Evolutionary conservation across 441 rosid species (phyloP).

Genomic region (Dalechampia spathulata): DNA sequence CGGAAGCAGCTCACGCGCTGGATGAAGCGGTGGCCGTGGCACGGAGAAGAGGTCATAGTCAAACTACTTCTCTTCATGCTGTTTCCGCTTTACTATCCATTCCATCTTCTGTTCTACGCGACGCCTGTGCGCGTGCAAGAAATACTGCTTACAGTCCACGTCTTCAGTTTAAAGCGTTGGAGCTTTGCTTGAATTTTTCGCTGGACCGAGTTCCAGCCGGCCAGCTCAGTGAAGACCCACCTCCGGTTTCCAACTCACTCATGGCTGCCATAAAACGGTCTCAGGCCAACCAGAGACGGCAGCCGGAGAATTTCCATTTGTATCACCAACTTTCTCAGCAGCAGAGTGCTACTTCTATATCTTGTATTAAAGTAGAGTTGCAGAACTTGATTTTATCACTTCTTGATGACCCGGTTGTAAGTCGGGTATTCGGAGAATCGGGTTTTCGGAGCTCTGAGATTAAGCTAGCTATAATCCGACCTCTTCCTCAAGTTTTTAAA

Average conservation of each 20-base stretch:
- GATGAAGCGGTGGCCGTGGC: conserved; percentile 79
- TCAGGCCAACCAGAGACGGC: conserved; percentile 79
- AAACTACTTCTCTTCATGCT: conserved; percentile 87
- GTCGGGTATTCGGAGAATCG: conserved; percentile 81
- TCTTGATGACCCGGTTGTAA: conserved; percentile 85
- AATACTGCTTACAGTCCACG: conserved; percentile 65
- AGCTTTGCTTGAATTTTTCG: conserved; percentile 75
- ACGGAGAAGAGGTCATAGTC: conserved; percentile 62
- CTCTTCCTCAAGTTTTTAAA: conserved; percentile 54
- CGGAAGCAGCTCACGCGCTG: conserved; percentile 69
- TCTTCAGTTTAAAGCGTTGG: conserved; percentile 79
- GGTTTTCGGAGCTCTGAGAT: conserved; percentile 87
- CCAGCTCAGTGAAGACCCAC: conserved; percentile 53
- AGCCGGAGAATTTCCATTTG: conserved; percentile 74
- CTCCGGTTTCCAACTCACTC: conserved; percentile 78
- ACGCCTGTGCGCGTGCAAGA: conserved; percentile 70
- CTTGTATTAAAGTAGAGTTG: conserved; percentile 70
- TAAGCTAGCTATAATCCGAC: conserved; percentile 70
- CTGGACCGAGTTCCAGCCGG: conserved; percentile 70
- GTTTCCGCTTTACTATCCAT: conserved; percentile 71
- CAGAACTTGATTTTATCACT: conserved; percentile 70
- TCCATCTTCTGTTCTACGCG: conserved; percentile 68
- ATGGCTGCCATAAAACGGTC: conserved; percentile 93
- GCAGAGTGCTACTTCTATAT: conserved; percentile 28
- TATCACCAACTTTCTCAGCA: no score